Conservation (phyloP, 129 eudicot genomes). For the Pulicaria dysenterica region DNA sequence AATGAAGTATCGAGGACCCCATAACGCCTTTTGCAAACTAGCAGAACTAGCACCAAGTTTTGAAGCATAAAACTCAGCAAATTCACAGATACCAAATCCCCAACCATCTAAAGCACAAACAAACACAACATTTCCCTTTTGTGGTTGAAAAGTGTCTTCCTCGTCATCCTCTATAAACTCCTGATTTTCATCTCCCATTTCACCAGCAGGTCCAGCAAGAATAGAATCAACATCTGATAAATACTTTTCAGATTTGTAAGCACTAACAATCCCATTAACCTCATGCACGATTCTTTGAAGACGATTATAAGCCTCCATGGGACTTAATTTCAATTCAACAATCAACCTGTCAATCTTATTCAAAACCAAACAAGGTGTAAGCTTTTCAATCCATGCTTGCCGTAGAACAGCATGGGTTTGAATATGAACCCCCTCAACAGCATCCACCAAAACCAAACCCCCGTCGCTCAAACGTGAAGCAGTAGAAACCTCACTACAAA, state of each 20-base stretch:
- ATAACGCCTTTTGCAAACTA: slow-evolving; percentile 65
- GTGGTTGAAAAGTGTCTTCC: slow-evolving; percentile 93
- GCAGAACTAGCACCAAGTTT: slow-evolving; percentile 67
- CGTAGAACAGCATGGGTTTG: slow-evolving; percentile 97
- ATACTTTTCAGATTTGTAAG: slow-evolving; percentile 84
- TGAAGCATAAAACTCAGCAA: slow-evolving; percentile 83
- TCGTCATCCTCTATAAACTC: slow-evolving; percentile 85
- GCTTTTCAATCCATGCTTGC: slow-evolving; percentile 96
- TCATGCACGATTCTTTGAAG: slow-evolving; percentile 84
- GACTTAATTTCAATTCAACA: slow-evolving; percentile 75
- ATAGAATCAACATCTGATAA: slow-evolving; percentile 92
- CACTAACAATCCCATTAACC: slow-evolving; percentile 84
- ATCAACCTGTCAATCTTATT: slow-evolving; percentile 96
- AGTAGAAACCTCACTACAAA: slow-evolving; percentile 96
- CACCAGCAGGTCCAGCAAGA: slow-evolving; percentile 62
- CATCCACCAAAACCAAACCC: slow-evolving; percentile 91
- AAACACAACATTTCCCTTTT: slow-evolving; percentile 93
- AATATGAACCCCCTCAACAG: slow-evolving; percentile 96
- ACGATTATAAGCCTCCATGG: slow-evolving; percentile 80
- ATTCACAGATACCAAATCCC: slow-evolving; percentile 78
- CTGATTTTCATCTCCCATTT: slow-evolving; percentile 46
- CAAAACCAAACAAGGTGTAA: slow-evolving; percentile 82
- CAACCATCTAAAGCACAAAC: slow-evolving; percentile 96
- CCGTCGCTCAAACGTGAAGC: slow-evolving; percentile 97
- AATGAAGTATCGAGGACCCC: slow-evolving; percentile 89